phyloP scores from a whole-genome alignment of 139 green algal species.

The Axilococcus clingmanii region DNA sequence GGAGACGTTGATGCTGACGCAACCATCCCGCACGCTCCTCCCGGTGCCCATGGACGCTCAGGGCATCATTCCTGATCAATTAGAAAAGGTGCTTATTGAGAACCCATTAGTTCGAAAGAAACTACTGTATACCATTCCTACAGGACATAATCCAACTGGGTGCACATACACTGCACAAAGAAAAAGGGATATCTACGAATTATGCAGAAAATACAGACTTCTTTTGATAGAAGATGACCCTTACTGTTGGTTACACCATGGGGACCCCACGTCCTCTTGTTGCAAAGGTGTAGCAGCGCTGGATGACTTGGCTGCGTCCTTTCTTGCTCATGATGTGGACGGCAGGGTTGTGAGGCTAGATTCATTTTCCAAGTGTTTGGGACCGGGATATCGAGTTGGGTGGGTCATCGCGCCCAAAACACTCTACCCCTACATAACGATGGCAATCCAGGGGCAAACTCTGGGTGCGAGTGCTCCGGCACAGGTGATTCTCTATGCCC shows the following conservation, averaged over 20 bases:
- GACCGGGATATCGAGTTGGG: constrained; percentile 54
- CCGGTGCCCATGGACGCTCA: constrained; percentile 39
- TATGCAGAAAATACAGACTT: constrained; percentile 25
- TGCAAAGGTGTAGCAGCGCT: not conserved
- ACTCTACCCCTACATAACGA: constrained; percentile 13
- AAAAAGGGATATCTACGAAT: constrained; percentile 46
- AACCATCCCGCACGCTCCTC: constrained; percentile 23
- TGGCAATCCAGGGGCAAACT: constrained; percentile 19
- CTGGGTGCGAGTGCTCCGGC: constrained; percentile 31
- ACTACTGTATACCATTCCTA: constrained; percentile 65
- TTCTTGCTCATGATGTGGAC: constrained; percentile 31
- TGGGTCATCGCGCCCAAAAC: constrained; percentile 44
- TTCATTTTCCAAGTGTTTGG: constrained; percentile 61
- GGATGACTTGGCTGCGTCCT: not conserved
- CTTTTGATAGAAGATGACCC: constrained; percentile 77
- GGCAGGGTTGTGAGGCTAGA: constrained; percentile 64
- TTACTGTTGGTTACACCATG: constrained; percentile 69
- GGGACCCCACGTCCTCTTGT: not conserved
- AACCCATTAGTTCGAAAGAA: not conserved
- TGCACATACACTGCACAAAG: constrained; percentile 29
- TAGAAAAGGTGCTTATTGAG: constrained; percentile 23
- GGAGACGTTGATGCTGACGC: constrained; percentile 47
- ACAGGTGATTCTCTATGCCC: constrained; percentile 23
- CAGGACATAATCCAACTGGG: constrained; percentile 68
- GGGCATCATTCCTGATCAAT: constrained; percentile 39